Conservation (phyloP, 139 green algal genomes). For the Chlorella sorokiniana region DNA sequence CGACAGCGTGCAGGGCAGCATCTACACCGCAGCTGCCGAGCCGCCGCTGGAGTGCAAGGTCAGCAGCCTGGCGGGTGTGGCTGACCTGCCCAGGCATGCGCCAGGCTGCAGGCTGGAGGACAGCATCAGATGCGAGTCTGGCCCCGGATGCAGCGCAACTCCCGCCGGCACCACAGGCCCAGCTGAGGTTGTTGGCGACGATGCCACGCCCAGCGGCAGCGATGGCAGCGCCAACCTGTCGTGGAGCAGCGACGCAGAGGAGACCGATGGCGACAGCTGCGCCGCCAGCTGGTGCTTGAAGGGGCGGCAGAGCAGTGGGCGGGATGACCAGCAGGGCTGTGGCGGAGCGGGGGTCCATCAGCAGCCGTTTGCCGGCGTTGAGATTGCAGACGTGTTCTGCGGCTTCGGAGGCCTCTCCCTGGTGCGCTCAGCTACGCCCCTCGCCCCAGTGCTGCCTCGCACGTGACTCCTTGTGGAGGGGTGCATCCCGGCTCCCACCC, state of each 20-base stretch:
- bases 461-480: not conserved
- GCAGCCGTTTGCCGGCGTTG: not conserved
- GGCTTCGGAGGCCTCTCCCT: conserved; percentile 13
- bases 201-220: not conserved
- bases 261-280: not conserved
- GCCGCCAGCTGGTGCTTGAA: not conserved
- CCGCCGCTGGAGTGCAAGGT: not conserved
- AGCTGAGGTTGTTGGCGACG: not conserved
- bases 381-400: conserved; percentile 5
- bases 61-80: not conserved
- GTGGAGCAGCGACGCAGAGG: not conserved
- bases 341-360: not conserved
- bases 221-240: not conserved
- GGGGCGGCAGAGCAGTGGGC: not conserved
- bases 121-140: not conserved
- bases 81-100: not conserved
- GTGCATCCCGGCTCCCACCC: not conserved
- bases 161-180: not conserved
- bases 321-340: not conserved
- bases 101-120: not conserved
- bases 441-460: not conserved
- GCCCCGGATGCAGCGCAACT: not conserved
- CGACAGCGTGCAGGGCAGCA: not conserved
- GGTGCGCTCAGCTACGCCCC: not conserved
- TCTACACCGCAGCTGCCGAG: not conserved